phyloP scores from a whole-genome alignment of 2,329 filamentous ascomycete genomes.

The Venturia pyrina region DNA sequence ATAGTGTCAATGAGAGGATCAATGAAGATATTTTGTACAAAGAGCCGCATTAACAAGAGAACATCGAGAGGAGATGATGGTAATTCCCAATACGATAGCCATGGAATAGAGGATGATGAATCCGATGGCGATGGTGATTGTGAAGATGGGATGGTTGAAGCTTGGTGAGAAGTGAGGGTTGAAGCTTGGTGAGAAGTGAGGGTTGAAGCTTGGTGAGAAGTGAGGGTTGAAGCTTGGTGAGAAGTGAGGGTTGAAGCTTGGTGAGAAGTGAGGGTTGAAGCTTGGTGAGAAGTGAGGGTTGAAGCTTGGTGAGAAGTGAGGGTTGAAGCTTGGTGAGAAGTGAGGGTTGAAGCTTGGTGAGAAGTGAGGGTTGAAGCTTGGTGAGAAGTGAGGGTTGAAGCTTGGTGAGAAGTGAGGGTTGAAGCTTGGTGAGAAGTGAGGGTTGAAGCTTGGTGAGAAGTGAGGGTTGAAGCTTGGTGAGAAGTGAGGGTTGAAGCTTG shows the following conservation, averaged over 20 bases:
- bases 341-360: neutral
- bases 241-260: too few species aligned
- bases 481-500: neutral
- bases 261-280: too few species aligned
- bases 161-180: neutral
- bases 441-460: neutral
- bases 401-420: too few species aligned
- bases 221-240: neutral
- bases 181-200: neutral
- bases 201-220: neutral
- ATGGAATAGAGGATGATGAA: too few species aligned
- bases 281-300: too few species aligned
- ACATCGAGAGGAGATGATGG: too few species aligned
- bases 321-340: neutral
- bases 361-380: neutral
- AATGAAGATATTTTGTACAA: neutral
- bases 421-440: neutral
- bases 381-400: too few species aligned
- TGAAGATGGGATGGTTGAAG: too few species aligned
- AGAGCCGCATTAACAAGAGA: too few species aligned
- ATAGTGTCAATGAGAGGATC: neutral
- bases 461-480: neutral
- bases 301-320: neutral
- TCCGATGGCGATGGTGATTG: too few species aligned
- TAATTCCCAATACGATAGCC: too few species aligned